phyloP scores from a whole-genome alignment of 2,329 filamentous ascomycete species.

The Phialemonium atrogriseum region DNA sequence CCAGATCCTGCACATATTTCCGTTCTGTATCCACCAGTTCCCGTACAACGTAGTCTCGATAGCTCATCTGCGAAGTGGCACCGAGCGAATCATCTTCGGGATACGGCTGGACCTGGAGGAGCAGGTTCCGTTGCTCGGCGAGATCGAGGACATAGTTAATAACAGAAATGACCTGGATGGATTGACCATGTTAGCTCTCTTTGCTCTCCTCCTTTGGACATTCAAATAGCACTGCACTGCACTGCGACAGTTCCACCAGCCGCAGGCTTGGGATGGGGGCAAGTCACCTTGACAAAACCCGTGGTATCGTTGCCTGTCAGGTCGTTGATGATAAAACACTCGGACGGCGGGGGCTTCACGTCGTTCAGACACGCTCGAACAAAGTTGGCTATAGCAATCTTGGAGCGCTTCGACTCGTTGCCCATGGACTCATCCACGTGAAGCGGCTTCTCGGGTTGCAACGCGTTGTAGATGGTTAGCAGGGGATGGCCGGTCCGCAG shows the following conservation, averaged over 20 bases:
- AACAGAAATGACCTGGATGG: conserved; percentile 69
- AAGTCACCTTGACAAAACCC: conserved; percentile 81
- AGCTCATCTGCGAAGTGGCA: conserved; percentile 60
- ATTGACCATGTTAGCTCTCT: conserved; percentile 3
- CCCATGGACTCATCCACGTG: conserved; percentile 53
- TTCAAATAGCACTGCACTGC: no score
- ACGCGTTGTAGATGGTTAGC: conserved; percentile 79
- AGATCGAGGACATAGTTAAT: conserved; percentile 89
- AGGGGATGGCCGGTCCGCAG: conserved; percentile 78
- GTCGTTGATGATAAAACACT: conserved; percentile 88
- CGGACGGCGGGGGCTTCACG: conserved; percentile 66
- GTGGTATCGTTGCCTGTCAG: conserved; percentile 91
- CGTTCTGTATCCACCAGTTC: conserved; percentile 92
- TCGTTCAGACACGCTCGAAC: conserved; percentile 81
- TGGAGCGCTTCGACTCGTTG: conserved; percentile 66
- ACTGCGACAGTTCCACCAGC: no score
- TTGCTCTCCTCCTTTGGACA: no score
- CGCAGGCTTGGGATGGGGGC: conserved; percentile 2
- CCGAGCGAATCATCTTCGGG: conserved; percentile 44
- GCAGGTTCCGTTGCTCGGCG: conserved; percentile 67
- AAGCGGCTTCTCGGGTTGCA: conserved; percentile 62
- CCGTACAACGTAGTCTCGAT: conserved; percentile 79
- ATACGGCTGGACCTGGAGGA: conserved; percentile 53
- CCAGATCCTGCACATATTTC: conserved; percentile 95
- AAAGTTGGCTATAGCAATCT: conserved; percentile 87